These are phyloP conservation scores for Suhomyces kunorum DNA, from an alignment of 1,139 yeast genomes.

Conservation along the genomic window DNA sequence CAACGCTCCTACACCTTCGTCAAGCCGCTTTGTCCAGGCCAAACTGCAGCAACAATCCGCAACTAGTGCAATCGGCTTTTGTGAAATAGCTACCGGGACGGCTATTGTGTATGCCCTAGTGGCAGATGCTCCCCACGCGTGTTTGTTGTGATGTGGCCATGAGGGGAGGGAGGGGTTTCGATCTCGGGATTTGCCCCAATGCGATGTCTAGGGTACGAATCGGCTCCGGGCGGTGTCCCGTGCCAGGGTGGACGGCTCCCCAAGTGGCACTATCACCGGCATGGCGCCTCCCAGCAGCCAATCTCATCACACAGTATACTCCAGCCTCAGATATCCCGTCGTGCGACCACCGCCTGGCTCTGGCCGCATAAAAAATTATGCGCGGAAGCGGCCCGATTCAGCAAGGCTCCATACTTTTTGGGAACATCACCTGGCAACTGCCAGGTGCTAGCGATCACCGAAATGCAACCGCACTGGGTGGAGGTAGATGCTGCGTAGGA, in stretches of 20 bases:
- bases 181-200: no score
- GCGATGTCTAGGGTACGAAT: no score
- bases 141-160: not conserved
- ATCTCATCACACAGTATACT: not conserved
- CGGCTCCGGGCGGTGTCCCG: no score
- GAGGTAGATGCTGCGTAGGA: no score
- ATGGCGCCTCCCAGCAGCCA: no score
- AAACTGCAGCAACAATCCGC: not conserved
- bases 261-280: no score
- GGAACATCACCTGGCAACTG: slow-evolving; percentile 2
- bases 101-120: not conserved
- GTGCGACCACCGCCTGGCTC: not conserved
- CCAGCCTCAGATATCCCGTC: not conserved
- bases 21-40: not conserved
- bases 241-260: not conserved
- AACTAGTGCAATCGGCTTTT: no score
- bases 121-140: not conserved
- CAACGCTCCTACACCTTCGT: no score
- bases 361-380: slow-evolving; percentile 1
- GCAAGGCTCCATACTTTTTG: slow-evolving; percentile 2
- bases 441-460: no score
- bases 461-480: no score
- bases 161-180: no score
- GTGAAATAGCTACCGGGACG: no score
- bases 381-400: slow-evolving; percentile 2